phyloP scores from a whole-genome alignment of 1,139 yeast species.

The Citeromyces hawaiiensis region DNA sequence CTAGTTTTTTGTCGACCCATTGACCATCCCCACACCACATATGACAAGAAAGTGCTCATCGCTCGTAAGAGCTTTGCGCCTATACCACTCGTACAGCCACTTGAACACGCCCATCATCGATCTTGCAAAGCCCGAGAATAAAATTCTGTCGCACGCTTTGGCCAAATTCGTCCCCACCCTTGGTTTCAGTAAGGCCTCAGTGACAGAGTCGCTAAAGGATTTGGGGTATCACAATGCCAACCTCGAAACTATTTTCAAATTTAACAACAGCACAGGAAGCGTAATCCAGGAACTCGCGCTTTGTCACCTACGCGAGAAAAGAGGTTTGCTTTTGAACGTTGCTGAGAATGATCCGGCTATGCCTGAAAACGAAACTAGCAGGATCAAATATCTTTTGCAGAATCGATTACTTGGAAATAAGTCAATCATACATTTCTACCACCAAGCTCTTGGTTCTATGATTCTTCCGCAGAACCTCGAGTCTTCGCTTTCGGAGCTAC shows the following conservation, averaged over 20 bases:
- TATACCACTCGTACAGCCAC: constrained; percentile 16
- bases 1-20: too few species aligned
- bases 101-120: constrained; percentile 13
- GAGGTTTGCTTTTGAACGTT: neutral
- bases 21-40: too few species aligned
- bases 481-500: constrained; percentile 50
- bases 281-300: neutral
- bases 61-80: neutral
- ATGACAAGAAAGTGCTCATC: too few species aligned
- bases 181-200: constrained; percentile 57
- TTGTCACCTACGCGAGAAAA: neutral
- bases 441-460: constrained; percentile 39
- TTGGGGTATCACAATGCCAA: constrained; percentile 48
- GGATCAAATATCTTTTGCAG: constrained; percentile 33
- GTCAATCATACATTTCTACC: constrained; percentile 32
- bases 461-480: constrained; percentile 38
- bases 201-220: constrained; percentile 47
- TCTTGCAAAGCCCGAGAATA: constrained; percentile 10
- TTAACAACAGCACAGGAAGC: neutral
- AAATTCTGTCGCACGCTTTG: constrained; percentile 32
- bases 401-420: constrained; percentile 51
- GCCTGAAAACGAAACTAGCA: constrained; percentile 15
- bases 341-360: neutral
- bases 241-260: constrained; percentile 45
- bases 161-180: constrained; percentile 41